Base-by-base conservation (phyloP, 768 basidiomycete genomes). In the Boletus sp. region DNA sequence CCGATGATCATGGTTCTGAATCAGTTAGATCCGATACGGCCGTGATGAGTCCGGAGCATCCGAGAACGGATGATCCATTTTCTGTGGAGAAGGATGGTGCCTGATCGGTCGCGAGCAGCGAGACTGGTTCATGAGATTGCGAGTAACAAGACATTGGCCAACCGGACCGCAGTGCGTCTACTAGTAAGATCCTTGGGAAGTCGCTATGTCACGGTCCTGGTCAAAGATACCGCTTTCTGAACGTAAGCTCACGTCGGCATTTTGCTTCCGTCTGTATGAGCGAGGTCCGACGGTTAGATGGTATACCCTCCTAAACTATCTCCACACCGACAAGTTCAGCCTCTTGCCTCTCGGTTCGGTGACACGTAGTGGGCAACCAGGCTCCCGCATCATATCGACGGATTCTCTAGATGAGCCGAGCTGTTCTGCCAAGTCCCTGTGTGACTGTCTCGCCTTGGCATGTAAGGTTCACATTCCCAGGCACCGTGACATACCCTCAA, bases 301-400 rank as follows among this genome's bases (percentile, higher is more conserved):
- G 73, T 72, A 72, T 51, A 69, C 75, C 2, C 64, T 76, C 12
- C 18, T 78, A 5, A 73, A 73, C 47, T 78, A 76, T 54, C 66
- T 24, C 24, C 3, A 24, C 24, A 24, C 24, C 3, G 24, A 24
- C 24, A 24, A 24, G 24, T 24, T 24, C 78, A 3, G n/a, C n/a
- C 4, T 76, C 77, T 52, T 24, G 24, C 24, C 24, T 2, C 24
- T 24, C 24, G 24, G 24, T 24, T 24, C 24, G 2, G 24, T 3
- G 24, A 24, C 24, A 24, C 24, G 2, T 24, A 24, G 24, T 24
- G 24, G 24, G 24, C 24, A 24, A 24, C 24, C 24, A n/a, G n/a
- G n/a, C n/a, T n/a, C n/a, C n/a, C n/a, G n/a, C n/a, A n/a, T n/a
- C n/a, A n/a, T n/a, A n/a, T n/a, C n/a, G n/a, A n/a, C n/a, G n/a